Conservation (phyloP, 306 rosid species). For the Pyrus betulifolia region DNA sequence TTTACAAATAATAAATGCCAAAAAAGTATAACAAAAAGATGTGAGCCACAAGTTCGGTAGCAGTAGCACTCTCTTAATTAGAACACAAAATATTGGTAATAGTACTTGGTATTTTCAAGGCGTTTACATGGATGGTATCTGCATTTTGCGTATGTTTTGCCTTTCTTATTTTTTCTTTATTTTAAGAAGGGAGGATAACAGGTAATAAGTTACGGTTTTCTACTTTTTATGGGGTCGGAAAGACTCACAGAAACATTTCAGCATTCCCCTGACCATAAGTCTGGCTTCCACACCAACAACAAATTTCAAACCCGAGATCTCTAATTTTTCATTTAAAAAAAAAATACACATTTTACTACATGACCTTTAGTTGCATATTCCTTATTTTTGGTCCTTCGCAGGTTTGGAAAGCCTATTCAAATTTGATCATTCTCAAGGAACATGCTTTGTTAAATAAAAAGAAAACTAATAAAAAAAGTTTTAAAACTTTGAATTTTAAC, state of each 20-base stretch:
- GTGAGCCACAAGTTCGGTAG: not conserved
- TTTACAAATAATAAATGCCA: too few species aligned
- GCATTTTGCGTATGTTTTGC: not conserved
- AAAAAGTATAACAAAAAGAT: too few species aligned
- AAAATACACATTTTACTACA: too few species aligned
- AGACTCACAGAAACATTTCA: too few species aligned
- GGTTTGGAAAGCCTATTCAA: too few species aligned
- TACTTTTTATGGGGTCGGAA: accelerated
- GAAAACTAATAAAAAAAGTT: too few species aligned
- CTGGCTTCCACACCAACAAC: accelerated
- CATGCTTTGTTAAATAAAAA: not conserved
- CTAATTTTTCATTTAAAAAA: too few species aligned
- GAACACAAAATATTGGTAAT: not conserved
- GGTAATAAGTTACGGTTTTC: accelerated
- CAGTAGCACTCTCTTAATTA: too few species aligned
- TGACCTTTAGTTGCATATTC: too few species aligned
- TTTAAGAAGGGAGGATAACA: too few species aligned
- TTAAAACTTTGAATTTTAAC: too few species aligned
- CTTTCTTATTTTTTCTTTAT: not conserved
- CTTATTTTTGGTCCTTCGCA: too few species aligned
- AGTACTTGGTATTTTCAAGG: not conserved
- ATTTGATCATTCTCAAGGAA: not conserved
- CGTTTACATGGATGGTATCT: not conserved
- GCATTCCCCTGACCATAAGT: accelerated
- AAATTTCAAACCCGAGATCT: accelerated